Conservation (phyloP, 129 eudicot species). For the Dittrichia graveolens region DNA sequence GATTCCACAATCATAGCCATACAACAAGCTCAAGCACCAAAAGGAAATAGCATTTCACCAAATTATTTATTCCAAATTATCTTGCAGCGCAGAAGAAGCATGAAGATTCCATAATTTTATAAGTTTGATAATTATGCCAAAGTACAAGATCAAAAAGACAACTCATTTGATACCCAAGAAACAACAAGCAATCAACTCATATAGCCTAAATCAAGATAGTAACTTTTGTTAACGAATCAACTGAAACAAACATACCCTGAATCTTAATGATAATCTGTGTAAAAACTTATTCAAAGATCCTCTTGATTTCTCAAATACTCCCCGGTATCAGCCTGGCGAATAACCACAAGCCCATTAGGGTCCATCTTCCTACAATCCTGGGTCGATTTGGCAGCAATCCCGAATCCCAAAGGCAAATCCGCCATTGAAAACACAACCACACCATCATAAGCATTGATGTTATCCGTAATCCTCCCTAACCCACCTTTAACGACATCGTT, state of each 20-base stretch:
- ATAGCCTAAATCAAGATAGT: neutral
- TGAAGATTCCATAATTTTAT: too few relatives aligned
- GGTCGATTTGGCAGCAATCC: constrained; percentile 83
- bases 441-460: constrained; percentile 70
- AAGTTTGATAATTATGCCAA: neutral
- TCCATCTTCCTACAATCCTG: constrained; percentile 91
- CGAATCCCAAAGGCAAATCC: constrained; percentile 93
- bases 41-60: too few relatives aligned
- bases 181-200: neutral
- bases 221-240: neutral
- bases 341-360: constrained; percentile 88
- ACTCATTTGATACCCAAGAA: neutral
- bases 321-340: constrained; percentile 86
- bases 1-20: too few relatives aligned
- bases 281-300: constrained; percentile 54
- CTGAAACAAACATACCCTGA: constrained; percentile 1
- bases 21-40: too few relatives aligned
- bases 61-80: too few relatives aligned
- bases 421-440: constrained; percentile 90
- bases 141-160: neutral
- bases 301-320: constrained; percentile 97
- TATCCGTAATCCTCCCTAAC: constrained; percentile 92
- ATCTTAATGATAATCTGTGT: neutral
- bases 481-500: constrained; percentile 93
- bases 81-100: too few relatives aligned